A percentile compares a stretch with the other conserved stretches of the same genome.
Evolutionary conservation across 192 early-diverging fungal genomes (phyloP).

Genomic region (Podila epigama): DNA sequence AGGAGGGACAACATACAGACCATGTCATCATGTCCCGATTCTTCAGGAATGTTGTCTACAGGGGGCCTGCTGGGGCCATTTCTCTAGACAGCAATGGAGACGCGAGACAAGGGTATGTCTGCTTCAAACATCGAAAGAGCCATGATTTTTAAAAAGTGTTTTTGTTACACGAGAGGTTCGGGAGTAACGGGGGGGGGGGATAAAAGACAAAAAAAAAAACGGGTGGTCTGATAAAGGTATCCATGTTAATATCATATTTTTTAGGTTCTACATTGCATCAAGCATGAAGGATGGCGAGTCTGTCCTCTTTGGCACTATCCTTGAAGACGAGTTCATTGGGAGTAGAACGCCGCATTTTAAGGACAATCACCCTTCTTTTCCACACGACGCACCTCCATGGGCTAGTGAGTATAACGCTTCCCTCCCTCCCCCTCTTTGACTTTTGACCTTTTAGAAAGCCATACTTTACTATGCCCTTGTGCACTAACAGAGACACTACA

Average conservation of each 20-base stretch:
- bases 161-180: no score
- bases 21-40: not conserved
- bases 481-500: not conserved
- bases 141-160: no score
- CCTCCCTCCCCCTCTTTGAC: not conserved
- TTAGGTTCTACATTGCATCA: constrained; percentile 6
- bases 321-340: not conserved
- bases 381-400: constrained; percentile 15
- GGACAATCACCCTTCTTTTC: not conserved
- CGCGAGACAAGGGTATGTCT: constrained; percentile 23
- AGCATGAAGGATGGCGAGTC: constrained; percentile 9
- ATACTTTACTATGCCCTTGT: not conserved
- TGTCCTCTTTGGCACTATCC: not conserved
- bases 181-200: no score
- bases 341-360: constrained; percentile 9
- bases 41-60: constrained; percentile 1
- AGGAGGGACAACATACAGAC: constrained; percentile 4
- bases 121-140: no score
- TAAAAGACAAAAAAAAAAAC: no score
- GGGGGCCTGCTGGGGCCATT: constrained; percentile 19
- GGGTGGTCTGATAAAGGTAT: not conserved
- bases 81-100: constrained; percentile 14
- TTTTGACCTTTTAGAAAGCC: not conserved
- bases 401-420: constrained; percentile 1
- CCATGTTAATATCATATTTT: no score